Evolutionary conservation across 2,329 filamentous ascomycete species (phyloP).

Genomic region (Shiraia bambusicola): DNA sequence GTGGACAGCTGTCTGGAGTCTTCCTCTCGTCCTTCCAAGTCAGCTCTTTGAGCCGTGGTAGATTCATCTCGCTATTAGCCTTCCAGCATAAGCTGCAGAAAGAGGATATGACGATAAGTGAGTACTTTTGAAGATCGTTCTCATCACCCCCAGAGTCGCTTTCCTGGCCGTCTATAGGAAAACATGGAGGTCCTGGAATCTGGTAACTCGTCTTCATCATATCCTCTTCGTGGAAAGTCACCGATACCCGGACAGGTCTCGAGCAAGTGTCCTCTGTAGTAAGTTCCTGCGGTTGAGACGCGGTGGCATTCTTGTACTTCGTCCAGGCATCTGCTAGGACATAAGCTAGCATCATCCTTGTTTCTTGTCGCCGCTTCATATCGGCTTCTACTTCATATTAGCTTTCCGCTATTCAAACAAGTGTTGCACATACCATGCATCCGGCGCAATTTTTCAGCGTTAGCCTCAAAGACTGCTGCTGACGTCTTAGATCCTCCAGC

Average conservation of each 20-base stretch:
- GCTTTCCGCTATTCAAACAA: too few species aligned
- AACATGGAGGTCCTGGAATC: not conserved
- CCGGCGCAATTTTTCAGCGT: too few species aligned
- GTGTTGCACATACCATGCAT: too few species aligned
- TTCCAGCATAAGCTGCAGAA: not conserved
- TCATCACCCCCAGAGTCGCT: not conserved
- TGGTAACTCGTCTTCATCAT: not conserved
- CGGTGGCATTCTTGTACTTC: slow-evolving; percentile 4
- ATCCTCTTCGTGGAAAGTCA: not conserved
- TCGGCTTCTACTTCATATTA: too few species aligned
- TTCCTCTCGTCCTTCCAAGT: slow-evolving; percentile 10
- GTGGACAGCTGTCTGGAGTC: slow-evolving; percentile 9
- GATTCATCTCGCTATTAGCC: not conserved
- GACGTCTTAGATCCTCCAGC: too few species aligned
- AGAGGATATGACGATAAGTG: not conserved
- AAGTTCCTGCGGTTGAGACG: not conserved
- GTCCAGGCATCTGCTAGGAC: slow-evolving; percentile 3
- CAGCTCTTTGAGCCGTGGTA: not conserved
- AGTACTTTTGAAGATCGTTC: not conserved
- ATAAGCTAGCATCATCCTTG: not conserved
- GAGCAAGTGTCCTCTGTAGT: not conserved
- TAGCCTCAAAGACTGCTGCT: too few species aligned
- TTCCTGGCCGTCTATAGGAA: not conserved
- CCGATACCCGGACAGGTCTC: slow-evolving; percentile 4
- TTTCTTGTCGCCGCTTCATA: too few species aligned